Percentiles rank a stretch among this genome's conserved stretches.
phyloP scores from a whole-genome alignment of 2,329 filamentous ascomycete species.

The Orbilia ellipsospora region DNA sequence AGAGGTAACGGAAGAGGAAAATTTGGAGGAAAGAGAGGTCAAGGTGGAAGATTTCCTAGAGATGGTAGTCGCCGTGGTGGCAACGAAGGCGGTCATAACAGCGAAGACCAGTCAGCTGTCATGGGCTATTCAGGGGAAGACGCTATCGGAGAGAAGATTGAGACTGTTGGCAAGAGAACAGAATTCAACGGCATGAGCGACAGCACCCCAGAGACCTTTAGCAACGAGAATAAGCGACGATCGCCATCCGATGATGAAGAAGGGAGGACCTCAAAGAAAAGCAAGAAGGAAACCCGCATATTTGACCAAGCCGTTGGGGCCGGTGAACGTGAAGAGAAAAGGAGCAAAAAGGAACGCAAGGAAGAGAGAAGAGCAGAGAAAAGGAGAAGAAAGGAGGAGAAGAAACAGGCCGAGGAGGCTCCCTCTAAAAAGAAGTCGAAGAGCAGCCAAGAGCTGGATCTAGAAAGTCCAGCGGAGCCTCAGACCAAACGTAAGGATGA shows the following conservation, averaged over 20 bases:
- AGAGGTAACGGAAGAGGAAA: conserved; percentile 20
- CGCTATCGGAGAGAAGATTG: conserved; percentile 26
- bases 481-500: conserved; percentile 37
- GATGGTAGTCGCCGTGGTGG: conserved; percentile 2
- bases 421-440: conserved; percentile 41
- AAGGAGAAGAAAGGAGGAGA: conserved; percentile 11
- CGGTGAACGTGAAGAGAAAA: conserved; percentile 13
- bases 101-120: not conserved
- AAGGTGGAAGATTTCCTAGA: conserved; percentile 18
- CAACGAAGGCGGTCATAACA: conserved; percentile 3
- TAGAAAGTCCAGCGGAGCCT: conserved; percentile 20
- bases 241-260: conserved; percentile 1
- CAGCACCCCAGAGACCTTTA: not conserved
- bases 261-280: conserved; percentile 22
- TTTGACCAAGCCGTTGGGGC: not conserved
- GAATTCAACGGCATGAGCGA: conserved; percentile 10
- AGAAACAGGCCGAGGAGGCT: conserved; percentile 5
- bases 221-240: not conserved
- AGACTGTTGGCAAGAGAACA: conserved; percentile 44
- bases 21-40: conserved; percentile 25
- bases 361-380: conserved; percentile 11
- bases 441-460: conserved; percentile 27
- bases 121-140: conserved; percentile 12
- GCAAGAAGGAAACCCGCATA: conserved; percentile 28
- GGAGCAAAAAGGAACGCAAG: conserved; percentile 33